Percentiles rank a stretch among this genome's conserved stretches.
These are phyloP conservation scores for Botryosphaeria dothidea DNA, from an alignment of 2,329 filamentous ascomycete genomes.

Conservation along the genomic window DNA sequence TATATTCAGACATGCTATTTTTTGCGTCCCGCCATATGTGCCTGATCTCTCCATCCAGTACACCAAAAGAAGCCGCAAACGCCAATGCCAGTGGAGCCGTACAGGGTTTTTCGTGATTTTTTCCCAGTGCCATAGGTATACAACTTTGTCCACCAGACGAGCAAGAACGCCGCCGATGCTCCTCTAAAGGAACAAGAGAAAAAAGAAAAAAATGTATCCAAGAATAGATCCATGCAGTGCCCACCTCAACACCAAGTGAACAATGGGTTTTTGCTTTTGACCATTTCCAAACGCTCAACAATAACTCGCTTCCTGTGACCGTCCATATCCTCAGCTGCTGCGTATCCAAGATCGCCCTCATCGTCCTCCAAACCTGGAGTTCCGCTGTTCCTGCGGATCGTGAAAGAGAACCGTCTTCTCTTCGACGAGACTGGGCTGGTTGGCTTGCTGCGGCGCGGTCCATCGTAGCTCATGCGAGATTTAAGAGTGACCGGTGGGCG, in stretches of 20 bases:
- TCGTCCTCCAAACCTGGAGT: constrained; percentile 64
- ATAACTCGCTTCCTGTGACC: constrained; percentile 91
- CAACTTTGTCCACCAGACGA: constrained; percentile 3
- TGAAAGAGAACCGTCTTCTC: constrained; percentile 47
- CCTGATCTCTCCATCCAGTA: neutral
- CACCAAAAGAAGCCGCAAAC: neutral
- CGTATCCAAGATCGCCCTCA: constrained; percentile 92
- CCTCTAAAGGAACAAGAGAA: neutral
- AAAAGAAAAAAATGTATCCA: neutral
- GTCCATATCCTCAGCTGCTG: constrained; percentile 91
- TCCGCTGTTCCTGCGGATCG: constrained; percentile 34
- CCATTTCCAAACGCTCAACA: constrained; percentile 91
- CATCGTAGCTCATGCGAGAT: constrained; percentile 45
- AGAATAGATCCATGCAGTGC: neutral
- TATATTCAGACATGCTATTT: neutral
- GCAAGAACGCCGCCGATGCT: neutral
- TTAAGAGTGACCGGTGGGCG: constrained; percentile 29
- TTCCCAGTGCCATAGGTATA: constrained; percentile 7
- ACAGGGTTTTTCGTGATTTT: neutral
- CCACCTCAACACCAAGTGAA: constrained; percentile 85
- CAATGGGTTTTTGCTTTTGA: constrained; percentile 92
- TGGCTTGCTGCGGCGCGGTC: constrained; percentile 32
- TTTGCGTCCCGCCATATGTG: neutral
- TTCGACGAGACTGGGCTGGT: constrained; percentile 29
- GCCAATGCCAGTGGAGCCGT: neutral